Percentiles rank a stretch among this genome's conserved stretches.
phyloP scores from a whole-genome alignment of 768 basidiomycete genomes.

The Russula emetica region DNA sequence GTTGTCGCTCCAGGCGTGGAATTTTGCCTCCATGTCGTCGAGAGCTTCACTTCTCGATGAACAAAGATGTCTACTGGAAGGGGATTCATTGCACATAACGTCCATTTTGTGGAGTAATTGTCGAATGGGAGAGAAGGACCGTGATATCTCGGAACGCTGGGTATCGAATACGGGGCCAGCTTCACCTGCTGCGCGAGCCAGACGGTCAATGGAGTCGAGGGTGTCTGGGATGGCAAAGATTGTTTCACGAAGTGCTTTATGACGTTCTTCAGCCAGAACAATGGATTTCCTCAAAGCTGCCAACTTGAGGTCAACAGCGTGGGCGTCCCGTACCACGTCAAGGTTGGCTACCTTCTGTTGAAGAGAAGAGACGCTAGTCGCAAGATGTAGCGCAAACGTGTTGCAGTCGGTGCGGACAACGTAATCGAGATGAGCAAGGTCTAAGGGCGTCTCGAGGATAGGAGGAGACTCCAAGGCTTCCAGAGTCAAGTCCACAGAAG shows the following conservation, averaged over 20 bases:
- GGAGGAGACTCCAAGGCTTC: slow-evolving; percentile 35
- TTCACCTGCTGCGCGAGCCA: slow-evolving; percentile 38
- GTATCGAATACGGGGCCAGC: slow-evolving; percentile 37
- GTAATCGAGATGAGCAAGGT: slow-evolving; percentile 56
- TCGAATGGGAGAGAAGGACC: slow-evolving; percentile 51
- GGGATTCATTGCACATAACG: slow-evolving; percentile 42
- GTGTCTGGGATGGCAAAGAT: slow-evolving; percentile 33
- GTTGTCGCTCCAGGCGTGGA: slow-evolving; percentile 19
- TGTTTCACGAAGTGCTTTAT: slow-evolving; percentile 39
- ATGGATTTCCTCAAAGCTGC: slow-evolving; percentile 2
- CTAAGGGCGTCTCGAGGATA: slow-evolving; percentile 48
- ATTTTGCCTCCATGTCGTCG: slow-evolving; percentile 35
- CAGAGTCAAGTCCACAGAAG: slow-evolving; percentile 38
- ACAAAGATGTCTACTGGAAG: slow-evolving; percentile 47
- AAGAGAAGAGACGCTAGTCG: slow-evolving; percentile 32
- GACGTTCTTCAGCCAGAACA: slow-evolving; percentile 31
- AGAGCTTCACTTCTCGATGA: slow-evolving; percentile 46
- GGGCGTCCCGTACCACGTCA: slow-evolving; percentile 14
- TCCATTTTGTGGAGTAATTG: slow-evolving; percentile 56
- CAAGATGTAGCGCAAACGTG: slow-evolving; percentile 48
- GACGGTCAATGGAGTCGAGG: slow-evolving; percentile 34
- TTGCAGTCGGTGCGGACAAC: slow-evolving; percentile 67
- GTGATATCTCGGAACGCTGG: slow-evolving; percentile 40
- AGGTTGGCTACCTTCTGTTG: slow-evolving; percentile 18
- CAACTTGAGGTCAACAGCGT: slow-evolving; percentile 21